These are phyloP conservation scores for Hypoxylon sp. DNA, from an alignment of 2,329 filamentous ascomycete species.

Conservation along the genomic window DNA sequence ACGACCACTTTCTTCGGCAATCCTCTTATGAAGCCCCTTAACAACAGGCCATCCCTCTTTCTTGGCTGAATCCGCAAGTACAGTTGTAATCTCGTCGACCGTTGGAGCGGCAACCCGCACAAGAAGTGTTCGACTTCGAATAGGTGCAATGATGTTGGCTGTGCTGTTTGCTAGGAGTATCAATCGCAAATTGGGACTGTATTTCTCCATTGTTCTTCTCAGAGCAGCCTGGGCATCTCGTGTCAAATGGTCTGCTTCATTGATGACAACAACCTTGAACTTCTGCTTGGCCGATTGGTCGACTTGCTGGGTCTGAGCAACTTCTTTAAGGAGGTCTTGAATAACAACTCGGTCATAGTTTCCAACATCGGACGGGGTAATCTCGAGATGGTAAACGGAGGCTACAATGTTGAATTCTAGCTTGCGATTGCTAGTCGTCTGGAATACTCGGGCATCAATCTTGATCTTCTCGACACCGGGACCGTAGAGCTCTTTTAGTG, in stretches of 20 bases:
- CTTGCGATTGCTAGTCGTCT: constrained; percentile 95
- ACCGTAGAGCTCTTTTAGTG: constrained; percentile 93
- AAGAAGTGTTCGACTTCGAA: constrained; percentile 89
- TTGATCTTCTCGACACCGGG: constrained; percentile 99
- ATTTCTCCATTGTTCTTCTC: constrained; percentile 98
- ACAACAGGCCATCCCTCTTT: constrained; percentile 88
- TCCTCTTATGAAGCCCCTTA: constrained; percentile 82
- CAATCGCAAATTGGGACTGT: constrained; percentile 92
- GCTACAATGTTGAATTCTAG: constrained; percentile 99
- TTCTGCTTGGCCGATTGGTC: constrained; percentile 89
- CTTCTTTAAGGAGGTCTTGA: constrained; percentile 95
- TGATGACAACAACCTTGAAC: constrained; percentile 99
- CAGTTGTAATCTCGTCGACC: constrained; percentile 85
- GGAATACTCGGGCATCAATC: constrained; percentile 97
- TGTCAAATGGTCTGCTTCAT: constrained; percentile 95
- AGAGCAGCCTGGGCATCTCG: constrained; percentile 96
- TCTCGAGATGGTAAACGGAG: constrained; percentile 97
- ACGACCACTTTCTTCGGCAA: constrained; percentile 90
- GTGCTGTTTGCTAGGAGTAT: constrained; percentile 96
- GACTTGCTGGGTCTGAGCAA: constrained; percentile 99
- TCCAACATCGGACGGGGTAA: constrained; percentile 96
- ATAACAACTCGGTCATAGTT: constrained; percentile 97
- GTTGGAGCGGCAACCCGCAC: constrained; percentile 93
- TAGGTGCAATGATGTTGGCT: constrained; percentile 98
- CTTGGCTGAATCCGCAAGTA: constrained; percentile 78